These are phyloP conservation scores for Stylonectria norvegica DNA, from an alignment of 2,329 filamentous ascomycete species.

Conservation along the genomic window DNA sequence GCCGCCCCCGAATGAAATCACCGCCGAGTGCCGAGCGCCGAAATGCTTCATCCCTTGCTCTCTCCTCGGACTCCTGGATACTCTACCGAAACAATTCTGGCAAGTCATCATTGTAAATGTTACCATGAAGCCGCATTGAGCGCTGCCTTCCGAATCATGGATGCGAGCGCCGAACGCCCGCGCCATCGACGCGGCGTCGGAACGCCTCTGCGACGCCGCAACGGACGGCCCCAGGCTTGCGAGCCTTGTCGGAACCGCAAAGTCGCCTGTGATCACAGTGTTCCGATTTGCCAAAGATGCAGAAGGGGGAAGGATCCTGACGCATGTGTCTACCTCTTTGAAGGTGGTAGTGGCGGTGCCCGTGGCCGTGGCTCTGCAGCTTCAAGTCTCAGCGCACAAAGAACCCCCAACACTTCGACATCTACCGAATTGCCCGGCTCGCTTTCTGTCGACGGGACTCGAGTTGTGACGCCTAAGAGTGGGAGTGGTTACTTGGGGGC, in stretches of 20 bases:
- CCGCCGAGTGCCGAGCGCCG: no score
- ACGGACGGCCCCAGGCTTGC: constrained; percentile 12
- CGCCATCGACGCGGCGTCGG: not conserved
- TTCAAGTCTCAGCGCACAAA: no score
- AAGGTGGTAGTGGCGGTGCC: no score
- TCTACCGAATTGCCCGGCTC: no score
- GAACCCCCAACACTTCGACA: no score
- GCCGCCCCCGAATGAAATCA: no score
- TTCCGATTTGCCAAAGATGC: constrained; percentile 36
- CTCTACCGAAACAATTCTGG: not conserved
- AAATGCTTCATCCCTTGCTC: no score
- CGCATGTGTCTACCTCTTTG: constrained; percentile 10
- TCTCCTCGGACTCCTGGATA: not conserved
- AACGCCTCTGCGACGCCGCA: constrained; percentile 6
- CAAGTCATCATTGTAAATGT: not conserved
- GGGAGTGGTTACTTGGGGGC: not conserved
- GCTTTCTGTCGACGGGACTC: no score
- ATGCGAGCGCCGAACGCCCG: not conserved
- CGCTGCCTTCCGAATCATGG: not conserved
- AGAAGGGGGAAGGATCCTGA: constrained; percentile 2
- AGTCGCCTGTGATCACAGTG: constrained; percentile 34
- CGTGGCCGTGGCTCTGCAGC: no score
- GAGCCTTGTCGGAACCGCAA: constrained; percentile 13
- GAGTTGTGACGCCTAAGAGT: no score
- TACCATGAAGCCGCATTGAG: not conserved